Conservation (phyloP, 2,329 filamentous ascomycete genomes). For the Alternaria metachromatica region DNA sequence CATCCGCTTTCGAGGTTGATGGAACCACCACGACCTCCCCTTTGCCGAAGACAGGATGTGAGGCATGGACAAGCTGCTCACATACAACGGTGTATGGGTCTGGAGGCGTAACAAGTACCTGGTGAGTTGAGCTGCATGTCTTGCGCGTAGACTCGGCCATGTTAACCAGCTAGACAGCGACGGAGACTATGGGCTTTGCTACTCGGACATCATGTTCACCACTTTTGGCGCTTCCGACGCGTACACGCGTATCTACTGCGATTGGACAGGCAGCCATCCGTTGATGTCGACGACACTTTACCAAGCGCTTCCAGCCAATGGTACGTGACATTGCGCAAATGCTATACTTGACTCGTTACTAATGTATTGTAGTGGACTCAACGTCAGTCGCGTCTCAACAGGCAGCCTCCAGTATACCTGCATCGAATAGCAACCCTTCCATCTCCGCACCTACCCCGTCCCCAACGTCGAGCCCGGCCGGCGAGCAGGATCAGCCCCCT, state of each 20-base stretch:
- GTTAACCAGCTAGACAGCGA: background rate
- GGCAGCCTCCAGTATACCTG: background rate
- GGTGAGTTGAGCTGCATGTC: background rate
- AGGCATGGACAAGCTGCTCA: constrained; percentile 5
- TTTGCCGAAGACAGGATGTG: background rate
- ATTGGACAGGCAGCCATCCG: constrained; percentile 1
- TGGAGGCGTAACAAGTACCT: constrained; percentile 1
- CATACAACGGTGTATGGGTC: background rate
- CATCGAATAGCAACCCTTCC: background rate
- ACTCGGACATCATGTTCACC: constrained; percentile 1
- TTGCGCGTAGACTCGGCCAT: background rate
- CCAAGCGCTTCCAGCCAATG: background rate
- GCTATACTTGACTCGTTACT: background rate
- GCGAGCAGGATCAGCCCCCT: background rate
- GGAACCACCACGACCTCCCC: background rate
- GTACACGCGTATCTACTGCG: constrained; percentile 5
- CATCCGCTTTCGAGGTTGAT: background rate
- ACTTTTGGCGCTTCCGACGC: background rate
- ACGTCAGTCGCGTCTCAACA: background rate
- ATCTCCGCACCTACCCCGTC: background rate
- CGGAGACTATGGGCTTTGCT: background rate
- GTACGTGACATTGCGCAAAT: background rate
- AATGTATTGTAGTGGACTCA: background rate
- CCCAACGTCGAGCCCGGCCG: background rate
- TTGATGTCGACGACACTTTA: background rate